Evolutionary conservation across 805 yeast genomes (phyloP).

Genomic region (Ogataea salicorniae): DNA sequence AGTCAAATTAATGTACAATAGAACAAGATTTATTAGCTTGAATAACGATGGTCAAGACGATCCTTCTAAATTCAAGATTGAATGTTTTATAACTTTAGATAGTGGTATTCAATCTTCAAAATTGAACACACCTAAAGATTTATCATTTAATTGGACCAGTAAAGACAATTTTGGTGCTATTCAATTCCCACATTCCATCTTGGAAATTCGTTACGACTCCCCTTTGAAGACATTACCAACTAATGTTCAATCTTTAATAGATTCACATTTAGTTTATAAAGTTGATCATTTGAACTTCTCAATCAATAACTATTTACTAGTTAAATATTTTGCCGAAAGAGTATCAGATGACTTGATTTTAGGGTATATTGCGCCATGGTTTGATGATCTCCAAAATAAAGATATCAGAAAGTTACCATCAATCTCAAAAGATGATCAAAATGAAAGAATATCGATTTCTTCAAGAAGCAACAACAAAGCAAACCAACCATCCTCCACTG

Average conservation of each 20-base stretch:
- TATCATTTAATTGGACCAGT: slow-evolving; percentile 7
- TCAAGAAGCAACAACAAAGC: not conserved
- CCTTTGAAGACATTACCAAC: slow-evolving; percentile 30
- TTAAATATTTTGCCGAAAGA: slow-evolving; percentile 17
- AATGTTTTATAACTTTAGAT: slow-evolving; percentile 30
- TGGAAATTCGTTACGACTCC: slow-evolving; percentile 44
- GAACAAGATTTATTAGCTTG: slow-evolving; percentile 25
- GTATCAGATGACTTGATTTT: slow-evolving; percentile 21
- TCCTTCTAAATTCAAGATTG: slow-evolving; percentile 13
- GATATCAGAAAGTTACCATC: slow-evolving; percentile 45
- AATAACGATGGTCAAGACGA: not conserved
- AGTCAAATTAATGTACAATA: slow-evolving; percentile 22
- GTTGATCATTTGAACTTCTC: slow-evolving; percentile 35
- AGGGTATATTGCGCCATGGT: slow-evolving; percentile 31
- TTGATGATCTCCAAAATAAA: slow-evolving; percentile 18
- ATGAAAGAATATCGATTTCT: slow-evolving; percentile 1
- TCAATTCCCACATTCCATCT: slow-evolving; percentile 43
- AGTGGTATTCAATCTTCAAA: slow-evolving; percentile 18
- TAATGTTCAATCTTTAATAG: slow-evolving; percentile 34
- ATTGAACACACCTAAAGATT: slow-evolving; percentile 2
- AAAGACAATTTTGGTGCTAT: slow-evolving; percentile 7
- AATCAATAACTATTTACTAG: slow-evolving; percentile 27
- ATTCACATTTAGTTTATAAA: slow-evolving; percentile 44
- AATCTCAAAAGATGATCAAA: slow-evolving; percentile 5
- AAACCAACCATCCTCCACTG: not conserved